Percentiles rank a stretch among this genome's conserved stretches.
phyloP scores from a whole-genome alignment of 495 filamentous ascomycete genomes.

The Neurospora discreta region DNA sequence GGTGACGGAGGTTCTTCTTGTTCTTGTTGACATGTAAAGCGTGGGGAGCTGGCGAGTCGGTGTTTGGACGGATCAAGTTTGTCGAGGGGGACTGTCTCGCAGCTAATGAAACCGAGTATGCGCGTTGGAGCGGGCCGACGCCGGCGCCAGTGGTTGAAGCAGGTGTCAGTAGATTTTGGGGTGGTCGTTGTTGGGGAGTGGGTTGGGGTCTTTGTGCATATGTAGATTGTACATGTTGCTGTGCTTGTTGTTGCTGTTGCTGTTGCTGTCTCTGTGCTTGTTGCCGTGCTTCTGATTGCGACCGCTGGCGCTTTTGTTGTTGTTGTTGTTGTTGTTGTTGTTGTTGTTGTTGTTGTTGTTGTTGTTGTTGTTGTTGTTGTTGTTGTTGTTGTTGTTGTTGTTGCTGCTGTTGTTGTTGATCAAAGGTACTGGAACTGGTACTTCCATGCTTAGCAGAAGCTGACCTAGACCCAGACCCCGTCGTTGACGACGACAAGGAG shows the following conservation, averaged over 20 bases:
- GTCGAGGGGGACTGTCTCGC: slow-evolving; percentile 2
- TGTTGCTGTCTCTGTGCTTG: neutral
- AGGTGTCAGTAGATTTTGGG: slow-evolving; percentile 24
- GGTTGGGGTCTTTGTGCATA: neutral
- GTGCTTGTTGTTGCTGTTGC: neutral
- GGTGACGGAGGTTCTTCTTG: neutral
- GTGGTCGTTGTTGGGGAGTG: slow-evolving; percentile 6
- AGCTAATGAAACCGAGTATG: slow-evolving; percentile 22
- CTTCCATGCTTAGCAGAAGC: neutral
- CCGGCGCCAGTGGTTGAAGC: slow-evolving; percentile 21
- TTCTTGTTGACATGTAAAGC: neutral
- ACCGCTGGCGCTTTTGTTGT: neutral
- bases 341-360: neutral
- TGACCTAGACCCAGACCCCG: neutral
- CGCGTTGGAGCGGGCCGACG: slow-evolving; percentile 21
- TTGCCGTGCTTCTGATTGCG: neutral
- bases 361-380: neutral
- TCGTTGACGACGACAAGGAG: neutral
- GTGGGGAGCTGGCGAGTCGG: neutral
- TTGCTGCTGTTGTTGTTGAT: neutral
- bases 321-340: neutral
- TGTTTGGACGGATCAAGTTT: neutral
- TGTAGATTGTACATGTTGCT: neutral
- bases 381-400: too few relatives aligned
- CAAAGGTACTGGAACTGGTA: neutral